phyloP scores from a whole-genome alignment of 2,329 filamentous ascomycete genomes.

The Raffaelea ambrosiae region DNA sequence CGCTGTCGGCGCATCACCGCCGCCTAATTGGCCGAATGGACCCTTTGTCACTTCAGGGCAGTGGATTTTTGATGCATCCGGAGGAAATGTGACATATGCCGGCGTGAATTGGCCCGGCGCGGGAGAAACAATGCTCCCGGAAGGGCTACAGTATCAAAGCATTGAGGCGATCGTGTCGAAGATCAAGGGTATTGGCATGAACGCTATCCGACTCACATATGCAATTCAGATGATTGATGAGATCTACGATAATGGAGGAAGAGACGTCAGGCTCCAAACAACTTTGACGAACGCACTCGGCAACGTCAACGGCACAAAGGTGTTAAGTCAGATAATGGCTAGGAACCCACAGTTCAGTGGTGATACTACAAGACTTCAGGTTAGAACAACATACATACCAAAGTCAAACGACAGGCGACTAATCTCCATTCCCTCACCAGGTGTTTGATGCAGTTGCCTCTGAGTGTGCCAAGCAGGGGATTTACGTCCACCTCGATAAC shows the following conservation, averaged over 20 bases:
- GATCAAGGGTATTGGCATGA: constrained; percentile 53
- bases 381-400: no score
- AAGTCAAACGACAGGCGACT: no score
- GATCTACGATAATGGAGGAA: constrained; percentile 38
- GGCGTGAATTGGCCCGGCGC: constrained; percentile 56
- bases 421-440: constrained; percentile 8
- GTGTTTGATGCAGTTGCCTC: constrained; percentile 55
- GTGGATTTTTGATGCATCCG: constrained; percentile 32
- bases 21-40: constrained; percentile 29
- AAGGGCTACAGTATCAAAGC: constrained; percentile 55
- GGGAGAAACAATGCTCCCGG: constrained; percentile 55
- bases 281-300: constrained; percentile 32
- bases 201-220: constrained; percentile 53
- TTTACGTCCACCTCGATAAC: constrained; percentile 53
- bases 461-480: constrained; percentile 44
- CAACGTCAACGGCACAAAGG: constrained; percentile 38
- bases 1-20: no score
- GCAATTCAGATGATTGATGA: constrained; percentile 58
- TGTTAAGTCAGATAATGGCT: constrained; percentile 41
- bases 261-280: constrained; percentile 33
- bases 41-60: constrained; percentile 32
- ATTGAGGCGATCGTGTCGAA: constrained; percentile 44
- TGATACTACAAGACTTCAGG: constrained; percentile 44
- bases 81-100: constrained; percentile 37
- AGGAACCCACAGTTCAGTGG: constrained; percentile 50